Evolutionary conservation across 805 yeast species (phyloP), one percentile per base, ranked within the genome.

Genomic region (Saccharomycopsis oosterbeekiorum): DNA sequence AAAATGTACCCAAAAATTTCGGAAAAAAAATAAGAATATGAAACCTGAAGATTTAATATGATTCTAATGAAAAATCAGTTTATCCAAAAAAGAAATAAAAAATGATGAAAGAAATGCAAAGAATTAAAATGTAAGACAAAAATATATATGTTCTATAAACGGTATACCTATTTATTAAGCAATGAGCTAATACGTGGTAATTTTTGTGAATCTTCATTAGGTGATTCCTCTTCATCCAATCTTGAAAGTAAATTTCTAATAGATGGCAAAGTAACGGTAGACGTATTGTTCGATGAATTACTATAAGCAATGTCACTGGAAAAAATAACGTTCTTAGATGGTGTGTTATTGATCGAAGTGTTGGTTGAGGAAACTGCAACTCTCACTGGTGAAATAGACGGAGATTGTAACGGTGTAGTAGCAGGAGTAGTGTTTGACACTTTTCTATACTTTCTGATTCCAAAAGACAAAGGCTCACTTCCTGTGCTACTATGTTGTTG

Each of bases 401-500:
- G 65, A 6, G 53, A 40, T 37, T 62, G 65, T 24, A 59, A 40
- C 15, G 65, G 65, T 15, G 62, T 59, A 17, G 60, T 59, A 26
- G 37, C 54, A 8, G 65, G 65, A 4, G 54, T 47, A 14, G 59
- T 60, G 12, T 41, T 61, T 1, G 58, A 57, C 24, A 55, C 42
- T n/a, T 57, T 59, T 54, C 54, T 50, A 29, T 56, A 15, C n/a
- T 54, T 59, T 39, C 43, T 54, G 14, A 58, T 50, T n/a, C 65
- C 65, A 40, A 62, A 62, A 19, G 59, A 37, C 19, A 62, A 56
- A 26, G 63, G 60, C 24, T 62, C 62, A n/a, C 61, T 60, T 11
- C 40, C 47, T 29, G 24, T 10, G 26, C 47, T 41, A 41, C 24
- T 56, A 8, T 55, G 43, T 21, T 37, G 57, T 40, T 19, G 24